Base-by-base conservation (phyloP, 2,329 filamentous ascomycete genomes). In the Aspergillus caelatus region DNA sequence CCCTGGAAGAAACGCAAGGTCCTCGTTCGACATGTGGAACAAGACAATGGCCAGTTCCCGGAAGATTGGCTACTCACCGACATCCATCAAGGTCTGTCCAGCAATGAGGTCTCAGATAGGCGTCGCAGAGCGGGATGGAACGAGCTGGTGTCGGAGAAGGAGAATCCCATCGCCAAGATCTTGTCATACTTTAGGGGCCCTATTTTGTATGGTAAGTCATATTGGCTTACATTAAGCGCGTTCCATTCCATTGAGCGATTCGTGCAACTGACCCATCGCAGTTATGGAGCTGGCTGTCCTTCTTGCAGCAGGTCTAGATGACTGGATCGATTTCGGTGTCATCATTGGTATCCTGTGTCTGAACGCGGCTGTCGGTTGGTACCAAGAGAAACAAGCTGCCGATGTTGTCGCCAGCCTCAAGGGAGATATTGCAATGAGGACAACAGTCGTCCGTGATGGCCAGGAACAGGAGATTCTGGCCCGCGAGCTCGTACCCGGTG, bases 331-430 rank as follows among this genome's bases (percentile, higher is more conserved):
- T 78, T 87, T 92, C 69, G 90, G 89, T 83, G 89, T 93, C 75
- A 93, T 93, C 75, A 87, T 90, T 71, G 90, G 86, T 80, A 93
- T 93, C 75, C 80, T 93, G 60, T 77, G 89, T 74, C 85, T 93
- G 66, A 93, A 93, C 79, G 90, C 90, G 63, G 80, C 88, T 67
- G 90, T 92, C 74, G 90, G 90, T 80, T 92, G 90, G 87, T 92
- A 92, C 76, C 90, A 92, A 76, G 90, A 93, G 79, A 93, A 92
- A 80, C 89, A 92, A 78, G 90, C 90, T 68, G 90, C 89, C 64
- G 90, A 93, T 79, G 89, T 92, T 68, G 89, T 92, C 71, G 89
- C 90, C 30, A 88, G 85, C 70, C 82, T 93, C 61, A 92, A 92
- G 80, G 90, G 90, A 77, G 90, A 93, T 72, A 93, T 93, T 73